Evolutionary conservation across 352 stramenopile species (phyloP).

Genomic region (Albugo candida): DNA sequence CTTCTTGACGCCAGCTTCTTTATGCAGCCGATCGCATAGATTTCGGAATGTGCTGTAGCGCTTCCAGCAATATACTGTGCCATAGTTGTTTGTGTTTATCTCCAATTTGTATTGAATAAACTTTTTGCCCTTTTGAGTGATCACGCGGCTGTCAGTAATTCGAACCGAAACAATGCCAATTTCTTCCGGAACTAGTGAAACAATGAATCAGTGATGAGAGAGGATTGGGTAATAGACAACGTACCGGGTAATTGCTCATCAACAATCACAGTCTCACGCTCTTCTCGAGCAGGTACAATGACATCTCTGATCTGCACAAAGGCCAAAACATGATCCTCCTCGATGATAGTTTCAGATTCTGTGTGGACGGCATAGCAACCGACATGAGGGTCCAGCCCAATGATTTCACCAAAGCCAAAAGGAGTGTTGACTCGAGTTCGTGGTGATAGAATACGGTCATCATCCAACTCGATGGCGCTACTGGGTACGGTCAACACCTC

Average conservation of each 20-base stretch:
- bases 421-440: constrained; percentile 70
- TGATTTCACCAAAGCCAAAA: constrained; percentile 62
- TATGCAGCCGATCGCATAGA: constrained; percentile 68
- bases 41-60: constrained; percentile 70
- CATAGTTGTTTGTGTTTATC: constrained; percentile 74
- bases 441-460: constrained; percentile 69
- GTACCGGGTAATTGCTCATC: constrained; percentile 9
- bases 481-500: constrained; percentile 52
- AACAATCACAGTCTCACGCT: constrained; percentile 60
- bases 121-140: constrained; percentile 69
- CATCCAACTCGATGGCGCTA: constrained; percentile 54
- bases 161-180: constrained; percentile 59
- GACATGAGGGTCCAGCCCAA: constrained; percentile 71
- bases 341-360: constrained; percentile 17
- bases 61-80: constrained; percentile 77
- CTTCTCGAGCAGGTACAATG: constrained; percentile 36
- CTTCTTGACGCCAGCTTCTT: constrained; percentile 64
- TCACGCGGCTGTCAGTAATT: constrained; percentile 69
- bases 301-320: constrained; percentile 74
- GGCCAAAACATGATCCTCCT: constrained; percentile 63
- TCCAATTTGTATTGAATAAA: constrained; percentile 83
- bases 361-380: constrained; percentile 78
- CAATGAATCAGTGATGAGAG: neutral
- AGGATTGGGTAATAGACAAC: constrained; percentile 5
- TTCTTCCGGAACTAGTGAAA: constrained; percentile 45